A percentile compares a stretch with the other conserved stretches of the same genome.
phyloP scores from a whole-genome alignment of 2,329 filamentous ascomycete species.

The Thyridium curvatum region DNA sequence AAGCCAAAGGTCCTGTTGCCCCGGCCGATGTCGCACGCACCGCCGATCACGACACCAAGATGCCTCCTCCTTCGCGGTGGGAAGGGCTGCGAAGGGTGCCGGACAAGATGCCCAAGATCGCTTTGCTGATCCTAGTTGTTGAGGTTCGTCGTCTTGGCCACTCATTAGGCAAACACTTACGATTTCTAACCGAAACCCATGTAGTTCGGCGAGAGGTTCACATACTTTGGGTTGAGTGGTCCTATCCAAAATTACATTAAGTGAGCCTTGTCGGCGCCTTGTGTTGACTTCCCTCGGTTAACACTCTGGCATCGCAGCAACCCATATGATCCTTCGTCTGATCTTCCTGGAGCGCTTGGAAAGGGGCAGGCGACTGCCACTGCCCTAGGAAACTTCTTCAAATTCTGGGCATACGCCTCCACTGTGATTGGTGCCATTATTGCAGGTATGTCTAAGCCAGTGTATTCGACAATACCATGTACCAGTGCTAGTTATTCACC shows the following conservation, averaged over 20 bases:
- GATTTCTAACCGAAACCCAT: no score
- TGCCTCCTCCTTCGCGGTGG: constrained; percentile 3
- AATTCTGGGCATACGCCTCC: constrained; percentile 13
- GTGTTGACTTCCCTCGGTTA: no score
- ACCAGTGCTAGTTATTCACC: no score
- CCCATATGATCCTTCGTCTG: constrained; percentile 12
- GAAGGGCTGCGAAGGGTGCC: constrained; percentile 14
- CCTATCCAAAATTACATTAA: constrained; percentile 25
- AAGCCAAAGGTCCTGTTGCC: constrained; percentile 5
- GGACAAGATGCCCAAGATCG: constrained; percentile 18
- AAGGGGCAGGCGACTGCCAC: constrained; percentile 9
- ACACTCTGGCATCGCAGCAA: constrained; percentile 6
- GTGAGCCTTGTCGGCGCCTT: constrained; percentile 4
- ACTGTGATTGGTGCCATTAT: no score
- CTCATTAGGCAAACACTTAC: no score
- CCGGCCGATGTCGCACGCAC: no score
- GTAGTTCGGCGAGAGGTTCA: constrained; percentile 21
- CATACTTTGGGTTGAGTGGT: constrained; percentile 21
- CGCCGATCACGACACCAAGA: no score
- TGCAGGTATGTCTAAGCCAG: no score
- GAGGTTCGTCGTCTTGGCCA: constrained; percentile 6
- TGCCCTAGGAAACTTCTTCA: constrained; percentile 19
- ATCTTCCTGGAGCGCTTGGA: constrained; percentile 9
- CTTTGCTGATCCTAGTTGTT: constrained; percentile 17
- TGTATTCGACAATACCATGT: no score